phyloP scores from a whole-genome alignment of 495 filamentous ascomycete species.

The Lasiosphaeris hirsuta region DNA sequence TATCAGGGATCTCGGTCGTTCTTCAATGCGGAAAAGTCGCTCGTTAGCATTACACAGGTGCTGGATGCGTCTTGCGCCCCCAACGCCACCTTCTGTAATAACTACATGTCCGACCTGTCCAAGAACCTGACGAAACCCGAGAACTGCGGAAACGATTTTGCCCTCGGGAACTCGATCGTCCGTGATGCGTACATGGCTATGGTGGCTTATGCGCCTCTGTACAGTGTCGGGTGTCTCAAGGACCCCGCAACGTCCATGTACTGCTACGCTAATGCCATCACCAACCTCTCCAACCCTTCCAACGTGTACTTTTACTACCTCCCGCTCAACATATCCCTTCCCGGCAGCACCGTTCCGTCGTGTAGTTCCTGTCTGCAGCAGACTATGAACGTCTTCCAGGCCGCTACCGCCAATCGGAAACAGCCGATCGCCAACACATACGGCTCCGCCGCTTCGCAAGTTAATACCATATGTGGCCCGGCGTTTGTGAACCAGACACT shows the following conservation, averaged over 20 bases:
- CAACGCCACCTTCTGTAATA: constrained; percentile 55
- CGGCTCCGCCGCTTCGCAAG: constrained; percentile 55
- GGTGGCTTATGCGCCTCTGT: constrained; percentile 71
- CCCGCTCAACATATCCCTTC: constrained; percentile 69
- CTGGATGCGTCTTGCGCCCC: constrained; percentile 70
- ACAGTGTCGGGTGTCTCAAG: constrained; percentile 70
- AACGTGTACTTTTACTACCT: constrained; percentile 80
- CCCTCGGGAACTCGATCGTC: constrained; percentile 63
- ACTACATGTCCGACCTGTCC: constrained; percentile 58
- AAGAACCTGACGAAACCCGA: constrained; percentile 49
- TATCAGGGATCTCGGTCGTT: constrained; percentile 54
- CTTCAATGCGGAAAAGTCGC: constrained; percentile 67
- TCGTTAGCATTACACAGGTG: constrained; percentile 61
- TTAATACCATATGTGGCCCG: constrained; percentile 64
- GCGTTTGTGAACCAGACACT: constrained; percentile 60
- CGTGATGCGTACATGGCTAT: constrained; percentile 60
- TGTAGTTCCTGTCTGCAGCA: constrained; percentile 66
- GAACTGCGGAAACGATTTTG: constrained; percentile 71
- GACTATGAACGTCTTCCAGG: constrained; percentile 67
- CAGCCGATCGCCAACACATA: constrained; percentile 61
- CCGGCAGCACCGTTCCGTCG: constrained; percentile 58
- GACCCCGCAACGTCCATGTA: constrained; percentile 55
- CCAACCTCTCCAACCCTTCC: constrained; percentile 61
- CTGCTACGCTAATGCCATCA: constrained; percentile 82
- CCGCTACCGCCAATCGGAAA: constrained; percentile 54